Evolutionary conservation across 345 rosid species (phyloP), one percentile per base, ranked within the genome.

Genomic region (Arabis alpina): DNA sequence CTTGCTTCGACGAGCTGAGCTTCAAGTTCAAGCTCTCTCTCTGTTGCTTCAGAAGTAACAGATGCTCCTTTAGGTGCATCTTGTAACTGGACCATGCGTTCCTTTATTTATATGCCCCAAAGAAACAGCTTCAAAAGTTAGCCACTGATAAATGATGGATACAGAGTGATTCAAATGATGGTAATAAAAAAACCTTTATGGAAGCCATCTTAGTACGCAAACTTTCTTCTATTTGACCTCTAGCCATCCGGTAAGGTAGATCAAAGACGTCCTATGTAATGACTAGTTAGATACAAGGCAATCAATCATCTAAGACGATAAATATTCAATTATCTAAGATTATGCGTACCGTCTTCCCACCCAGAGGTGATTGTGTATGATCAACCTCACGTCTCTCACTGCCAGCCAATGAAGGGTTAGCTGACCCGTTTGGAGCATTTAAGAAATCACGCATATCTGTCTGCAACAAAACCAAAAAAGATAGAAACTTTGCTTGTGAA

Each of bases 1-100:
- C 98, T 88, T 19, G 99, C 99, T 80, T 94, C 99, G 19, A 91
- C 98, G 55, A 94, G 96, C 83, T 94, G 99, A 72, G 98, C 99
- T 87, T 91, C 96, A 32, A 94, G 99, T 75, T 91, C 99, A 76
- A 94, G 99, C 85, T 94, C 99, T 68, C 98, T 87, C 82, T 94
- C 98, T 16, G 96, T 89, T 62, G 88, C 99, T 83, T 94, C 98
- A 48, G 93, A 85, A 64, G 98, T 86, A 66, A 91, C 93, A 57
- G 91, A 97, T 65, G 98, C 88, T 66, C 76, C 93, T 84, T 87
- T 89, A 28, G 91, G 97, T 23, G 85, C 91, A 82, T 91, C 98
- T 81, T 94, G 98, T 65, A 94, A 75, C 75, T 94, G 95, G 50
- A 79, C 88, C 99, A 94, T 85, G 10, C 74, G 73, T 51, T 68